Percentiles rank a stretch among this genome's conserved stretches.
These are phyloP conservation scores for Immersiporthe knoxdaviesiana DNA, from an alignment of 2,329 filamentous ascomycete genomes.

Conservation along the genomic window DNA sequence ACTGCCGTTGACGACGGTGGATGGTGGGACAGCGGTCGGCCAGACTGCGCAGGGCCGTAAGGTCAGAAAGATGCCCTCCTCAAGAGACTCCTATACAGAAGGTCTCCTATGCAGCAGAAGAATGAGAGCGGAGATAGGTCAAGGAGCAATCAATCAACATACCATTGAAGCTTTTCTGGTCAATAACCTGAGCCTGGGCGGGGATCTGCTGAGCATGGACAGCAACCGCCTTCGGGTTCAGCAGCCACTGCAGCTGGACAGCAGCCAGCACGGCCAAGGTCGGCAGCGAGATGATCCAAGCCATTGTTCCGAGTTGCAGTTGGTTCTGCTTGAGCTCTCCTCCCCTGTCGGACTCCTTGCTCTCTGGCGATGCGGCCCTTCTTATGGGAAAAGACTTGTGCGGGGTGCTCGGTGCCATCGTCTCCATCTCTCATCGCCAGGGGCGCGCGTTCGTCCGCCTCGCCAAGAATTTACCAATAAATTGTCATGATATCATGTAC, in stretches of 20 bases:
- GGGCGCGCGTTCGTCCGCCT: no score
- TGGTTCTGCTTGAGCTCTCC: neutral
- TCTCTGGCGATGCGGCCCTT: neutral
- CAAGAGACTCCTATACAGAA: neutral
- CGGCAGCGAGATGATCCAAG: slow-evolving; percentile 23
- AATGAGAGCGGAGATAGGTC: no score
- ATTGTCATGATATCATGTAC: slow-evolving; percentile 2
- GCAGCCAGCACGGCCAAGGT: slow-evolving; percentile 24
- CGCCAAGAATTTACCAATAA: neutral
- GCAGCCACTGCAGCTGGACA: slow-evolving; percentile 23
- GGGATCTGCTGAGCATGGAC: slow-evolving; percentile 32
- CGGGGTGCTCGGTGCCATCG: slow-evolving; percentile 8
- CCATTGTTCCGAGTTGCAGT: slow-evolving; percentile 26
- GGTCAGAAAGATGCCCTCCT: neutral
- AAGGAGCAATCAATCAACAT: neutral
- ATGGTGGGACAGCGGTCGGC: slow-evolving; percentile 43
- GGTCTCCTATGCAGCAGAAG: no score
- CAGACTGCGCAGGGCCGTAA: neutral
- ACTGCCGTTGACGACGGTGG: slow-evolving; percentile 41
- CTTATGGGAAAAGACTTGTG: neutral
- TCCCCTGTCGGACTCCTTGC: neutral
- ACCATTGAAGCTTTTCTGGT: slow-evolving; percentile 49
- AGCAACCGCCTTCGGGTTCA: slow-evolving; percentile 12
- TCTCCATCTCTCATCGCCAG: neutral
- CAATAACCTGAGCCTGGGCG: slow-evolving; percentile 46